A percentile compares a stretch with the other conserved stretches of the same genome.
Conservation (phyloP, 108 stramenopile genomes). For the Aurantiochytrium sp. region DNA sequence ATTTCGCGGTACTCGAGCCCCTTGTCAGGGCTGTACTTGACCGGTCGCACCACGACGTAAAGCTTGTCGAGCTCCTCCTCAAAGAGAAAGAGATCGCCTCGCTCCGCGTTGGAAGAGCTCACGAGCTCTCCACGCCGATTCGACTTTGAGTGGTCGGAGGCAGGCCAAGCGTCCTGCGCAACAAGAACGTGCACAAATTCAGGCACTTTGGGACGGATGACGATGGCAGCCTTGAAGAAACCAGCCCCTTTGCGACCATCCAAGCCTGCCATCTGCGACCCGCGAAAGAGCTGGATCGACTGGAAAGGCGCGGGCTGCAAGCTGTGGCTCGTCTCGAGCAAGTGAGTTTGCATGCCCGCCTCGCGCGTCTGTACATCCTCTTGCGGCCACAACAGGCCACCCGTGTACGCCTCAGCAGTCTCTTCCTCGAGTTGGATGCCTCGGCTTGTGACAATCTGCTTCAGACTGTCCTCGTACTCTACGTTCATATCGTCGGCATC, state of each 20-base stretch:
- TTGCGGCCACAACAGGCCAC: background rate
- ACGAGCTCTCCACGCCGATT: background rate
- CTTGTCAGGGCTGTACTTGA: background rate
- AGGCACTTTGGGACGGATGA: background rate
- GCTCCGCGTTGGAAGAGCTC: background rate
- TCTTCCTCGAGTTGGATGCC: background rate
- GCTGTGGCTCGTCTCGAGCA: background rate
- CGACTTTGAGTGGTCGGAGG: background rate
- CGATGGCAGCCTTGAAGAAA: background rate
- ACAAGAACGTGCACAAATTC: background rate
- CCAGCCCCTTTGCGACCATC: background rate
- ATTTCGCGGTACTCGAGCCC: too few species aligned
- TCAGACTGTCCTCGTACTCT: background rate
- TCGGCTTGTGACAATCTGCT: background rate
- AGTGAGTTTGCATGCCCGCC: background rate
- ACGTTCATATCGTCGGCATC: background rate
- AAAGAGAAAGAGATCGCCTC: background rate
- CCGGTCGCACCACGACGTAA: background rate
- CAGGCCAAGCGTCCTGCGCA: background rate
- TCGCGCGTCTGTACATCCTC: background rate
- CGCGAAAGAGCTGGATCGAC: background rate
- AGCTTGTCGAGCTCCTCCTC: background rate
- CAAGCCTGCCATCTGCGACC: background rate
- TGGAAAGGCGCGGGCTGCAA: background rate
- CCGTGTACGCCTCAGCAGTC: background rate